A percentile compares a stretch with the other conserved stretches of the same genome.
phyloP scores from a whole-genome alignment of 805 yeast species.

The Cyberlindnera maclurae region DNA sequence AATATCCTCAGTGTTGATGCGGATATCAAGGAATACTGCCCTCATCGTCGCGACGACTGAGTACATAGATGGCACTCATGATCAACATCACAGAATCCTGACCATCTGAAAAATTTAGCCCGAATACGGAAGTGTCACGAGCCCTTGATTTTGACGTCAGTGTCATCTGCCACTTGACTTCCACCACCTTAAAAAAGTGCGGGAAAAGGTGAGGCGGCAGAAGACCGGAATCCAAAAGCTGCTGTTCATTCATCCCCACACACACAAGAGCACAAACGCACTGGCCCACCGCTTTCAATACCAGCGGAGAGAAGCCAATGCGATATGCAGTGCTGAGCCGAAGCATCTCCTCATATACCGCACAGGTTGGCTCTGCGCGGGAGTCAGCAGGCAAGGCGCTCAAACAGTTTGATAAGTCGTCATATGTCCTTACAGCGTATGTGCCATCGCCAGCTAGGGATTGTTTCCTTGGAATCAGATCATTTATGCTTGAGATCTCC shows the following conservation, averaged over 20 bases:
- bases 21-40: constrained; percentile 43
- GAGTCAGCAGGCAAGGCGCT: constrained; percentile 4
- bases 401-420: constrained; percentile 45
- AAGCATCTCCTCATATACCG: constrained; percentile 1
- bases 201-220: too few species aligned
- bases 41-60: not conserved
- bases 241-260: too few species aligned
- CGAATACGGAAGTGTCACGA: too few species aligned
- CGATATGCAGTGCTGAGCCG: not conserved
- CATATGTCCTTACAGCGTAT: constrained; percentile 60
- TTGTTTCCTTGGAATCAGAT: constrained; percentile 55
- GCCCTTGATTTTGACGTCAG: too few species aligned
- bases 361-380: constrained; percentile 8
- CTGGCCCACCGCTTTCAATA: too few species aligned
- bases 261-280: too few species aligned
- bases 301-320: too few species aligned
- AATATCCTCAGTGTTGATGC: constrained; percentile 31
- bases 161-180: too few species aligned
- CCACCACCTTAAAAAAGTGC: too few species aligned
- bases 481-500: constrained; percentile 59
- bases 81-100: too few species aligned
- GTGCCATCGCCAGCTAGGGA: constrained; percentile 59
- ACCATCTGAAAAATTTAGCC: too few species aligned
- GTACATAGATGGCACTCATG: not conserved
- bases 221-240: too few species aligned